Percentiles rank a stretch among this genome's conserved stretches.
phyloP scores from a whole-genome alignment of 805 yeast genomes.

The Suhomyces prunicola region DNA sequence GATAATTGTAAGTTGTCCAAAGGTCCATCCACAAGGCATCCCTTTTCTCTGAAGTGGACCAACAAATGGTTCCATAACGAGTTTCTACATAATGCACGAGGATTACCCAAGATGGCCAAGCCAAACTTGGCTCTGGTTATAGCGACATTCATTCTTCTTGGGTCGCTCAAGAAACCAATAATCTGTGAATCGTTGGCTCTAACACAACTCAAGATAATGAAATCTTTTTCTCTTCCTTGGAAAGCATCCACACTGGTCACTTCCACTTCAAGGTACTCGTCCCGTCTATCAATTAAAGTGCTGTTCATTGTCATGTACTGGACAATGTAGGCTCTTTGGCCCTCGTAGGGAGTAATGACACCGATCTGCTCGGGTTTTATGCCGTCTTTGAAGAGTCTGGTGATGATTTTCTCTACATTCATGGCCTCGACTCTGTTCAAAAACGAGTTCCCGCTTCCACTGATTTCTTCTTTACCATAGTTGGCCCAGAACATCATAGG shows the following conservation, averaged over 20 bases:
- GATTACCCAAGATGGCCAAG: constrained; percentile 70
- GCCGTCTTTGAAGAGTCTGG: constrained; percentile 72
- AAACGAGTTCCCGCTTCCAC: constrained; percentile 76
- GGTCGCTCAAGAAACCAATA: constrained; percentile 44
- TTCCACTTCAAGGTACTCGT: constrained; percentile 68
- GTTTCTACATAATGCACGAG: constrained; percentile 68
- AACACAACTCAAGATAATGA: constrained; percentile 42
- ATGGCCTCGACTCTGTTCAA: constrained; percentile 86
- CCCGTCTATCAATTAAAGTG: constrained; percentile 51
- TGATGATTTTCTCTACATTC: constrained; percentile 77
- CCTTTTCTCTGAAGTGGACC: constrained; percentile 75
- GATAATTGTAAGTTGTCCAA: constrained; percentile 75
- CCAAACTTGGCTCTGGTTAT: constrained; percentile 44
- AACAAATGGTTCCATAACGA: constrained; percentile 75
- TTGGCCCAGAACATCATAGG: constrained; percentile 98
- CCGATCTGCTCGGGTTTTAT: constrained; percentile 81
- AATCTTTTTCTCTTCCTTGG: constrained; percentile 53
- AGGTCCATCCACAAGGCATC: constrained; percentile 88
- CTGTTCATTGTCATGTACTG: constrained; percentile 77
- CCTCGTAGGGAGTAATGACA: constrained; percentile 91
- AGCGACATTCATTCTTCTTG: constrained; percentile 44
- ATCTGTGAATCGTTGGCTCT: constrained; percentile 40
- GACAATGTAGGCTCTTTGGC: constrained; percentile 79
- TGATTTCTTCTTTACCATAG: constrained; percentile 84
- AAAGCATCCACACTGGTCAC: constrained; percentile 76